Base-by-base conservation (phyloP, 148 eudicot species). In the Rhododendron kiyosumense region DNA sequence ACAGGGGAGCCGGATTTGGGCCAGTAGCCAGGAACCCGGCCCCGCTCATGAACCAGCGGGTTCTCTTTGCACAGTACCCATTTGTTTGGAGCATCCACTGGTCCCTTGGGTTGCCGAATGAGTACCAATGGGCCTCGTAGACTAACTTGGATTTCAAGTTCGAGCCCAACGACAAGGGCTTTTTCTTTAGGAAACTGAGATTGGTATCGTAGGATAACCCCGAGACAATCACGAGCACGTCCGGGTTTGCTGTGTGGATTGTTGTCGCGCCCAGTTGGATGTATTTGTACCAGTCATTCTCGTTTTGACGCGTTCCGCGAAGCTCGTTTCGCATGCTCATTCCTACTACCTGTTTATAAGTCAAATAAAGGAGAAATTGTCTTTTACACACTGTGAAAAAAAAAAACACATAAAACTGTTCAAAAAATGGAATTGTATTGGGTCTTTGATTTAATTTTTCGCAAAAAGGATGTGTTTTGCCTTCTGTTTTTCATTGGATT, bases 61-160 rank as follows among this genome's bases (percentile, higher is more conserved):
- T 89, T 1, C 76, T 76, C 0, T 63, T 84, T 0, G 74, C 88
- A 38, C 93, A 90, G 32, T 79, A 63, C 8, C 69, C 78, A 81
- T 91, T 90, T 0, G 85, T 81, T 20, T 84, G 84, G 18, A 75
- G 59, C 15, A 45, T 6, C 89, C 90, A 87, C 28, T 82, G 32
- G 0, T 88, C 90, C 0, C 28, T 41, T 0, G 87, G 49, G 30
- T 67, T 41, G 17, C 83, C 88, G 67, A 91, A 93, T 0, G 91
- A 48, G 86, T 93, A 93, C 90, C 92, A 87, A 69, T 93, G 94
- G 34, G 90, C 86, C 86, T 93, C 94, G 4, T 57, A 93, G 1
- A 90, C 92, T 51, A 93, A 36, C 73, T 93, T 93, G 81, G 79
- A 51, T 22, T 38, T 36, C 5, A 86, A 46, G 12, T 38, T 52